A percentile compares a stretch with the other conserved stretches of the same genome.
phyloP scores from a whole-genome alignment of 352 stramenopile genomes.

The Globisporangium echinulatum region DNA sequence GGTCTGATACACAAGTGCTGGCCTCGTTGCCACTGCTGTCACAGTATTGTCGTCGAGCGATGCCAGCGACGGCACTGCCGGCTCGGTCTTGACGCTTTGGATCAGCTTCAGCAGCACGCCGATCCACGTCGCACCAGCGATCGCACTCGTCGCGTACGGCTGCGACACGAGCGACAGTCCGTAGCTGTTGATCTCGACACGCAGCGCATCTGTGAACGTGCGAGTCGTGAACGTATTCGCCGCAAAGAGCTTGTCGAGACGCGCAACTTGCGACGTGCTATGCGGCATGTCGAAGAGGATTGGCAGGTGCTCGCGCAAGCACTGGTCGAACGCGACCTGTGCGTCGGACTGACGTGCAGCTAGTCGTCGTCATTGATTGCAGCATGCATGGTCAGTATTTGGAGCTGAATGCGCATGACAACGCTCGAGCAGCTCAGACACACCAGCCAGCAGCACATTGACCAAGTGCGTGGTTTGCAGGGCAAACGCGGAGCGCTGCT shows the following conservation, averaged over 20 bases:
- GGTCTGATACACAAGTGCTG: not conserved
- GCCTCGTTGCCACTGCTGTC: not conserved
- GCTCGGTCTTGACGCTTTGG: conserved; percentile 26
- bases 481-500: conserved; percentile 19
- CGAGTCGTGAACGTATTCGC: conserved; percentile 28
- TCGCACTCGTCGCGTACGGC: conserved; percentile 12
- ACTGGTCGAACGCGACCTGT: conserved; percentile 33
- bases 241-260: conserved; percentile 32
- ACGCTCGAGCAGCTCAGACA: not conserved
- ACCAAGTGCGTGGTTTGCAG: conserved; percentile 26
- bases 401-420: too few species aligned
- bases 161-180: conserved; percentile 43
- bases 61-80: not conserved
- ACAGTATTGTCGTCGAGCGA: too few species aligned
- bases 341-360: not conserved
- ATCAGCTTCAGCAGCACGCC: conserved; percentile 51
- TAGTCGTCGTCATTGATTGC: too few species aligned
- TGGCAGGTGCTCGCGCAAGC: conserved; percentile 28
- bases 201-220: conserved; percentile 43
- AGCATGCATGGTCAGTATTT: too few species aligned
- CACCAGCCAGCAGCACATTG: conserved; percentile 31
- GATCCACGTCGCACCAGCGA: conserved; percentile 42
- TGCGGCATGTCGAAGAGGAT: conserved; percentile 35
- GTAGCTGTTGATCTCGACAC: conserved; percentile 45
- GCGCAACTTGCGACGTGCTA: conserved; percentile 21